Evolutionary conservation across 768 basidiomycete genomes (phyloP), one percentile per base, ranked within the genome.

Genomic region (Amanita pallidorosea): DNA sequence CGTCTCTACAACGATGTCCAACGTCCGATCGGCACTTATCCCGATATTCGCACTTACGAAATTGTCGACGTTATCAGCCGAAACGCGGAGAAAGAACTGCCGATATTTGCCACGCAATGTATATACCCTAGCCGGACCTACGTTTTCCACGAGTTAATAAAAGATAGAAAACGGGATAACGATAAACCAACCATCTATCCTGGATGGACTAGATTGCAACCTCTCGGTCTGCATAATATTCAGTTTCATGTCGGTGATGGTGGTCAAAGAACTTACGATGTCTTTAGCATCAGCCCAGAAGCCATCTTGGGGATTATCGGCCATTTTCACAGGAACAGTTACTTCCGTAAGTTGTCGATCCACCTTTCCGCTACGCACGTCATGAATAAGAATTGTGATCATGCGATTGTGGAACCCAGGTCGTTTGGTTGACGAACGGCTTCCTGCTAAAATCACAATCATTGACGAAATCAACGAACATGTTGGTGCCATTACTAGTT

Each of bases 271-370:
- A 59, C 73, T 54, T 53, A 76, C 75, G 35, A 88, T 67, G 33
- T 84, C 78, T 55, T 72, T 70, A 2, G 85, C 83, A 59, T 85
- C 78, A 5, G 78, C 85, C 85, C 85, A 88, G 57, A 73, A 83
- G 4, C 80, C 78, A 56, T 77, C 80, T 34, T 70, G 70, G 4
- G 67, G 65, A 51, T 74, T 64, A 31, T 76, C 73, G 3, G 71
- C 68, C 5, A 61, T 57, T 57, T 63, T 75, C 34, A 88, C 62
- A n/a, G 74, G 76, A 27, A 86, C 73, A 34, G 67, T 73, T 17
- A 88, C 76, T 61, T 88, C 86, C 1, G 79, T 79, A 17, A 87
- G 69, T 56, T 79, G 77, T 49, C 69, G 65, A 60, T 86, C 85
- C 33, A 65, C 63, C 1, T 65, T 65, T 5, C 73, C 75, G 54